Conservation (phyloP, 495 filamentous ascomycete genomes). For the Daldinia vernicosa region DNA sequence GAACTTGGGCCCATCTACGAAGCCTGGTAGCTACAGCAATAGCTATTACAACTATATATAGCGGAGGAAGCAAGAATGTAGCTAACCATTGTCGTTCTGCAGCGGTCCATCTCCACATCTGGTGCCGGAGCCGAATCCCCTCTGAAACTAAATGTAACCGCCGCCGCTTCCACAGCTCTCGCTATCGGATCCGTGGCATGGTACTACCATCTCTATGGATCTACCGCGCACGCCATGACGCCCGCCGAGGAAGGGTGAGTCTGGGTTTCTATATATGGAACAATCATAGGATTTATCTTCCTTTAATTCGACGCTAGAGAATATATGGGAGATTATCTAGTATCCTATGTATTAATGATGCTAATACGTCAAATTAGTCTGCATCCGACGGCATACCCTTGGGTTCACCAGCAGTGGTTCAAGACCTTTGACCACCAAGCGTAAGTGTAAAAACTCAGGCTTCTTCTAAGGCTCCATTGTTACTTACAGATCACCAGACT, state of each 20-base stretch:
- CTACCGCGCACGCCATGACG: conserved; percentile 86
- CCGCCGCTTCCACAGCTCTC: conserved; percentile 80
- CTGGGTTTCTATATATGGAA: conserved; percentile 5
- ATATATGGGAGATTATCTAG: conserved; percentile 16
- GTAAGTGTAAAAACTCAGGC: conserved; percentile 67
- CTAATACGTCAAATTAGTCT: conserved; percentile 66
- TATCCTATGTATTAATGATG: conserved; percentile 32
- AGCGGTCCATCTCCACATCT: conserved; percentile 71
- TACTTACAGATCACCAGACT: conserved; percentile 67
- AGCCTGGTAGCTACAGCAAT: conserved; percentile 9
- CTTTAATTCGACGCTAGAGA: conserved; percentile 12
- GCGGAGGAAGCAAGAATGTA: conserved; percentile 30
- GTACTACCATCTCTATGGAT: conserved; percentile 96
- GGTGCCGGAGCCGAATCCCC: conserved; percentile 67
- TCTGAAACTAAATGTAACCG: conserved; percentile 78
- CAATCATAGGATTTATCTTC: not conserved
- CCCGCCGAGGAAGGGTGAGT: conserved; percentile 97
- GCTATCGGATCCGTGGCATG: conserved; percentile 89
- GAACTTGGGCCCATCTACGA: conserved; percentile 12
- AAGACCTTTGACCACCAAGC: conserved; percentile 97
- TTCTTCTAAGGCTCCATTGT: not conserved
- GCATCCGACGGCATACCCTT: conserved; percentile 91
- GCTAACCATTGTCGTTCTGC: conserved; percentile 45
- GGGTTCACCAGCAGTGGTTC: conserved; percentile 88
- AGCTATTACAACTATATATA: conserved; percentile 28